Evolutionary conservation across 129 eudicot species (phyloP).

Genomic region (Arctium minus): DNA sequence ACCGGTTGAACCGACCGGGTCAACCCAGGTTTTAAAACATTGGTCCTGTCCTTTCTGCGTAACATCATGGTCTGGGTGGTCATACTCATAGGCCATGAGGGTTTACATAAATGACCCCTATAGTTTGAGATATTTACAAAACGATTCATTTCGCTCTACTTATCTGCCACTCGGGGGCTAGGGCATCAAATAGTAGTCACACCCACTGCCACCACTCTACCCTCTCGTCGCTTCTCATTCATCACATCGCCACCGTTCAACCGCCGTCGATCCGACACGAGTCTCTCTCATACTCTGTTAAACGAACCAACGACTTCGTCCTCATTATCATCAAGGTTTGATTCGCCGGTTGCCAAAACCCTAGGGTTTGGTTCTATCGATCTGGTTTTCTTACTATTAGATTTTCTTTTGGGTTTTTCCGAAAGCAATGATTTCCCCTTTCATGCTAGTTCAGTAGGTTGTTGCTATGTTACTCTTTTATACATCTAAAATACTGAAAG

Average conservation of each 20-base stretch:
- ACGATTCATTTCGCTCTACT: not conserved
- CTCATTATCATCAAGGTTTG: slow-evolving; percentile 21
- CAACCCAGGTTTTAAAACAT: too few relatives aligned
- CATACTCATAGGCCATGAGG: not conserved
- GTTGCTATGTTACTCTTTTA: not conserved
- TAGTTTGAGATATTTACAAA: not conserved
- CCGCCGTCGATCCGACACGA: not conserved
- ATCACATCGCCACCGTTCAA: slow-evolving; percentile 13
- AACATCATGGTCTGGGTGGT: too few relatives aligned
- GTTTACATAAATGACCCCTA: slow-evolving; percentile 4
- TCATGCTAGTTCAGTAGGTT: not conserved
- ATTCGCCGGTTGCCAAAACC: slow-evolving; percentile 9
- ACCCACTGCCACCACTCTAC: slow-evolving; percentile 21
- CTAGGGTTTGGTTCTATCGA: slow-evolving; percentile 9
- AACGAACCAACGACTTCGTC: not conserved
- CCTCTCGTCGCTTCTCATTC: not conserved
- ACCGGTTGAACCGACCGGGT: too few relatives aligned
- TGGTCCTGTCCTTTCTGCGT: too few relatives aligned
- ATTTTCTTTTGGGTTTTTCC: not conserved
- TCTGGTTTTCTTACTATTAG: not conserved
- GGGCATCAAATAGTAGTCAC: slow-evolving; percentile 21
- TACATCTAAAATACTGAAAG: not conserved
- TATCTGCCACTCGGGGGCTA: slow-evolving; percentile 11
- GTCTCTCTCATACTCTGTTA: not conserved
- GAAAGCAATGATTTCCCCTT: not conserved